These are phyloP conservation scores for Cystobasidium onofrii DNA, from an alignment of 768 basidiomycete species.

Conservation along the genomic window DNA sequence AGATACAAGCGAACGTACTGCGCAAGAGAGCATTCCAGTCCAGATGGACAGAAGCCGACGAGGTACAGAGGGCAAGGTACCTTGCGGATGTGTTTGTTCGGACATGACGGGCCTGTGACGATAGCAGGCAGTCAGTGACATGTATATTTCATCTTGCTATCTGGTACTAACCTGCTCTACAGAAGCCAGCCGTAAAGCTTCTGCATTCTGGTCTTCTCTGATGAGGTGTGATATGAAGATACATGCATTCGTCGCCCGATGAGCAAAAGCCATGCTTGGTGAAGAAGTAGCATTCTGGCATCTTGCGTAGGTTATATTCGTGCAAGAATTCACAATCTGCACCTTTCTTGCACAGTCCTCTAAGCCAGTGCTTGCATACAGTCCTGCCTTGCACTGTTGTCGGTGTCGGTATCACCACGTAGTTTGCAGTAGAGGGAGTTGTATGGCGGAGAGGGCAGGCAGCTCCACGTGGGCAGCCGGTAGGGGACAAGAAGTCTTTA, in stretches of 20 bases:
- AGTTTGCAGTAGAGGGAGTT: slow-evolving; percentile 74
- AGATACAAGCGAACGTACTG: slow-evolving; percentile 33
- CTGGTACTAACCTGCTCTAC: slow-evolving; percentile 80
- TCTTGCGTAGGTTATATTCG: slow-evolving; percentile 92
- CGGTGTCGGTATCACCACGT: slow-evolving; percentile 74
- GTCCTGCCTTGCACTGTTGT: slow-evolving; percentile 61
- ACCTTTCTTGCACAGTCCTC: slow-evolving; percentile 96
- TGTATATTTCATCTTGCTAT: slow-evolving; percentile 38
- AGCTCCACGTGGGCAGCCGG: slow-evolving; percentile 80
- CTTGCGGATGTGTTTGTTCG: slow-evolving; percentile 82
- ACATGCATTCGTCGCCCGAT: slow-evolving; percentile 83
- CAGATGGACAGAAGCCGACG: slow-evolving; percentile 85
- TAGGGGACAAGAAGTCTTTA: slow-evolving; percentile 65
- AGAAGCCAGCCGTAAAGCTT: slow-evolving; percentile 92
- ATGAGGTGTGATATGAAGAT: slow-evolving; percentile 73
- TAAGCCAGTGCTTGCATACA: slow-evolving; percentile 97
- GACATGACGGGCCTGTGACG: slow-evolving; percentile 68
- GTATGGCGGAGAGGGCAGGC: slow-evolving; percentile 91
- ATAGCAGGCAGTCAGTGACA: slow-evolving; percentile 17
- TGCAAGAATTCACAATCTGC: slow-evolving; percentile 97
- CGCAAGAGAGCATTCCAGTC: slow-evolving; percentile 59
- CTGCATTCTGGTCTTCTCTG: slow-evolving; percentile 86
- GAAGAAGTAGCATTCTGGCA: slow-evolving; percentile 99
- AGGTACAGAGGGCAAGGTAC: slow-evolving; percentile 85
- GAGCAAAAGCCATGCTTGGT: slow-evolving; percentile 96